These are phyloP conservation scores for Schizophyllum commune DNA, from an alignment of 1,284 basidiomycete genomes.

Conservation along the genomic window DNA sequence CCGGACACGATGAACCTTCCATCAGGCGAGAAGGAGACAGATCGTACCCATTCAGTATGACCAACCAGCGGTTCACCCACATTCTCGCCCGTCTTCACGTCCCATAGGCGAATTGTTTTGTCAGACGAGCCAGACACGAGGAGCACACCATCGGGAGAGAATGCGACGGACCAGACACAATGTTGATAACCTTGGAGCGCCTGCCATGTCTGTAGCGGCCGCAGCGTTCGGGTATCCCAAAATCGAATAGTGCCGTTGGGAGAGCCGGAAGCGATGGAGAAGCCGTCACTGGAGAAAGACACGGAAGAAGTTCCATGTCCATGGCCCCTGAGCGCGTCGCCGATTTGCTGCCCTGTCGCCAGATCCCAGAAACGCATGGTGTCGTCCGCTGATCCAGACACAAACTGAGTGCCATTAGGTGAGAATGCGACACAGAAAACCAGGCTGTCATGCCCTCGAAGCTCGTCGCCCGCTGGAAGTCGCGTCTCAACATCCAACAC, in stretches of 20 bases:
- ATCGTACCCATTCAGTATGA: background rate
- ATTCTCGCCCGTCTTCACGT: background rate
- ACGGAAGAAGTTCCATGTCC: background rate
- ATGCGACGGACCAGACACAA: background rate
- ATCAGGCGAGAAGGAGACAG: conserved; percentile 1
- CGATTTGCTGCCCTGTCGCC: background rate
- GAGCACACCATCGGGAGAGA: background rate
- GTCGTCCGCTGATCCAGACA: conserved; percentile 3
- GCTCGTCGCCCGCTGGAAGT: background rate
- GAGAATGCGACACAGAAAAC: conserved; percentile 2
- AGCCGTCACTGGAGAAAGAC: background rate
- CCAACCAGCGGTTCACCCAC: background rate
- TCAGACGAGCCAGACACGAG: background rate
- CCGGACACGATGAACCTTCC: background rate
- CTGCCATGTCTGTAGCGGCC: background rate
- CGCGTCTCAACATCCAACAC: conserved; percentile 1
- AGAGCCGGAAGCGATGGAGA: background rate
- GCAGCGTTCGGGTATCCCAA: background rate
- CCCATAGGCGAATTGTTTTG: background rate
- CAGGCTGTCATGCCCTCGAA: background rate
- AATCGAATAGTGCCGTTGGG: background rate
- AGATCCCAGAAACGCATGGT: conserved; percentile 4
- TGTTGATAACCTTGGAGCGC: background rate
- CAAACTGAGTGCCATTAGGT: conserved; percentile 6
- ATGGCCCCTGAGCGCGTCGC: background rate